These are phyloP conservation scores for Mortierella sp. DNA, from an alignment of 371 early-diverging fungal genomes.

Conservation along the genomic window DNA sequence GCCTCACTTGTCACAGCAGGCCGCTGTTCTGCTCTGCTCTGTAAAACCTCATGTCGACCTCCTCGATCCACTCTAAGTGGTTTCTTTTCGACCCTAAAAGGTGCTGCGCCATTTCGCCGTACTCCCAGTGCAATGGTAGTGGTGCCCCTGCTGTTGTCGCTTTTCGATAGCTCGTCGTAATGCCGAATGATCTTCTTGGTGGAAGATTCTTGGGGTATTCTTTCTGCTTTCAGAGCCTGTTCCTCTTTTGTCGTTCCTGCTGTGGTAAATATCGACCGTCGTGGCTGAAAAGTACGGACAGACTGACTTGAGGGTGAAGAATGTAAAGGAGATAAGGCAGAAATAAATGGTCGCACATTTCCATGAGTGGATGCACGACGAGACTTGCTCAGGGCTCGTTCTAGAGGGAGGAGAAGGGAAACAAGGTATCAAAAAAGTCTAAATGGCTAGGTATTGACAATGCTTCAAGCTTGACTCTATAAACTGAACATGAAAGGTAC, in stretches of 20 bases:
- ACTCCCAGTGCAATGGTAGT: conserved; percentile 2
- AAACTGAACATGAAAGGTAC: conserved; percentile 7
- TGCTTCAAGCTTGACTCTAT: background rate
- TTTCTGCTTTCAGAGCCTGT: background rate
- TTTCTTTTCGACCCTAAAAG: conserved; percentile 15
- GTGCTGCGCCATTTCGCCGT: conserved; percentile 18
- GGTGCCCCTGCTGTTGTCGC: background rate
- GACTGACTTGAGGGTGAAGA: background rate
- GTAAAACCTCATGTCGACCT: too few relatives aligned
- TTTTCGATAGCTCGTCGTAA: conserved; percentile 30
- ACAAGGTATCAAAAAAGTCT: background rate
- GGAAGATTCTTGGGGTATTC: background rate
- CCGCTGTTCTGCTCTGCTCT: too few relatives aligned
- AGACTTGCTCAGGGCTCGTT: conserved; percentile 35
- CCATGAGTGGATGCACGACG: conserved; percentile 25
- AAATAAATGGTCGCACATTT: background rate
- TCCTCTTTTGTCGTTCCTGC: background rate
- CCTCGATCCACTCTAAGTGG: too few relatives aligned
- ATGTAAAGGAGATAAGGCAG: background rate
- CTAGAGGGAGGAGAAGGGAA: conserved; percentile 5
- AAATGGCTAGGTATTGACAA: background rate
- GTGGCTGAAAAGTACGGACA: conserved; percentile 4
- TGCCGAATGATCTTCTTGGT: conserved; percentile 35
- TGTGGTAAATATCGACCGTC: background rate
- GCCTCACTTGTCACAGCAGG: too few relatives aligned